These are phyloP conservation scores for Isatis tinctoria DNA, from an alignment of 345 rosid genomes.

Conservation along the genomic window DNA sequence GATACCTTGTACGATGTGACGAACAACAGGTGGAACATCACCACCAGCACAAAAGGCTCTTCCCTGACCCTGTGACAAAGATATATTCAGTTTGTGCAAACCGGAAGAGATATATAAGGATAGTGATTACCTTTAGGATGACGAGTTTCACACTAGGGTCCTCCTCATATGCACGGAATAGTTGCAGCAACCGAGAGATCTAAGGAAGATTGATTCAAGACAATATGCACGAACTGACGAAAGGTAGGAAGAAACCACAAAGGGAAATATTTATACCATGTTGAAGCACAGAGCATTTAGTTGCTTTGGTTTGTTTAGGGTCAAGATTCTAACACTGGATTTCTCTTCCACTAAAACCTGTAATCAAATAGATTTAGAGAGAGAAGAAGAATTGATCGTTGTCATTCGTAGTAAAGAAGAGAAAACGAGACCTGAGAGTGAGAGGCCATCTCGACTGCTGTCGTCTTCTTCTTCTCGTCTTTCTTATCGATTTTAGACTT, in stretches of 20 bases:
- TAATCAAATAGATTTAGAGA: neutral
- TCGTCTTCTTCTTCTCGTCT: neutral
- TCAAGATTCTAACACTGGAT: constrained; percentile 45
- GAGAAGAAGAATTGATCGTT: neutral
- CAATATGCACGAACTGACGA: neutral
- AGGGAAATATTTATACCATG: constrained; percentile 44
- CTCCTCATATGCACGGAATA: constrained; percentile 53
- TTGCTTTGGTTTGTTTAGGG: constrained; percentile 64
- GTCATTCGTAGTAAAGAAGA: neutral
- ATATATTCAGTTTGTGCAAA: neutral
- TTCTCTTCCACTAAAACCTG: constrained; percentile 69
- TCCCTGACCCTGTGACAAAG: constrained; percentile 56
- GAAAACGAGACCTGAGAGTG: neutral
- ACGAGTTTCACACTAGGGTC: constrained; percentile 61
- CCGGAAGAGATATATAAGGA: neutral
- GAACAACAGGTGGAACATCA: constrained; percentile 52
- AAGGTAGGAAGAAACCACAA: neutral
- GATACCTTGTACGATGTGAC: neutral
- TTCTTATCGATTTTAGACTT: neutral
- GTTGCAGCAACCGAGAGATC: constrained; percentile 53
- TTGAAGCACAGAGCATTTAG: constrained; percentile 57
- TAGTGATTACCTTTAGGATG: constrained; percentile 57
- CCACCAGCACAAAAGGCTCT: constrained; percentile 86
- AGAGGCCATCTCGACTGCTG: constrained; percentile 2
- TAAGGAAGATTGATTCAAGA: constrained; percentile 17